phyloP scores from a whole-genome alignment of 2,329 filamentous ascomycete species.

The Cladosporium oxysporum region DNA sequence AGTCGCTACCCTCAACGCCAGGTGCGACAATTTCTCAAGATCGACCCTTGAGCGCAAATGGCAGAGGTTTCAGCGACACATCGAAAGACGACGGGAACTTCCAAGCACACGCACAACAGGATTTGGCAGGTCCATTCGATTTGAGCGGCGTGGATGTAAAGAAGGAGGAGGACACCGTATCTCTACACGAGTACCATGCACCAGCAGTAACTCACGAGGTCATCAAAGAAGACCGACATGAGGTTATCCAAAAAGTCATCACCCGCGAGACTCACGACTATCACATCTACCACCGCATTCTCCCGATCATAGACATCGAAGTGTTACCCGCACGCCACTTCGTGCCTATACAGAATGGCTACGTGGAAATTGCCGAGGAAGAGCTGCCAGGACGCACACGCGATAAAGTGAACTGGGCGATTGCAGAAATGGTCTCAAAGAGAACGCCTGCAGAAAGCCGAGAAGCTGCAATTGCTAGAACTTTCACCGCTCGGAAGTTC shows the following conservation, averaged over 20 bases:
- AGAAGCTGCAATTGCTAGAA: slow-evolving; percentile 23
- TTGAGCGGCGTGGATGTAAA: slow-evolving; percentile 1
- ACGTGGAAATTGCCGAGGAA: slow-evolving; percentile 50
- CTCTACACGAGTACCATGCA: slow-evolving; percentile 39
- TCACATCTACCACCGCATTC: slow-evolving; percentile 53
- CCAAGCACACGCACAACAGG: not conserved
- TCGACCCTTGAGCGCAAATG: not conserved
- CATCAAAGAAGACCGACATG: slow-evolving; percentile 46
- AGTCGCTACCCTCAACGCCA: slow-evolving; percentile 30
- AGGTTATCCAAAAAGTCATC: slow-evolving; percentile 51
- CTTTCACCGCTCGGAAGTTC: slow-evolving; percentile 41
- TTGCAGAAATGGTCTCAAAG: slow-evolving; percentile 38
- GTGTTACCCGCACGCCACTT: slow-evolving; percentile 57
- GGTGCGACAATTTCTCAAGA: not conserved
- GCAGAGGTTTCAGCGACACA: not conserved
- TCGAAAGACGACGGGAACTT: not conserved
- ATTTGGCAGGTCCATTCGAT: slow-evolving; percentile 5
- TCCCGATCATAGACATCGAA: slow-evolving; percentile 56
- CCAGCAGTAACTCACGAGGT: slow-evolving; percentile 53
- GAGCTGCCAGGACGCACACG: slow-evolving; percentile 39
- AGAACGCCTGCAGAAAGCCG: not conserved
- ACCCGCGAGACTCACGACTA: slow-evolving; percentile 58
- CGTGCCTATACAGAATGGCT: slow-evolving; percentile 41
- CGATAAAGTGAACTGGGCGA: slow-evolving; percentile 34
- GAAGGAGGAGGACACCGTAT: slow-evolving; percentile 1